A percentile compares a stretch with the other conserved stretches of the same genome.
phyloP scores from a whole-genome alignment of 2,329 filamentous ascomycete species.

The Coccinonectria pachysandricola region DNA sequence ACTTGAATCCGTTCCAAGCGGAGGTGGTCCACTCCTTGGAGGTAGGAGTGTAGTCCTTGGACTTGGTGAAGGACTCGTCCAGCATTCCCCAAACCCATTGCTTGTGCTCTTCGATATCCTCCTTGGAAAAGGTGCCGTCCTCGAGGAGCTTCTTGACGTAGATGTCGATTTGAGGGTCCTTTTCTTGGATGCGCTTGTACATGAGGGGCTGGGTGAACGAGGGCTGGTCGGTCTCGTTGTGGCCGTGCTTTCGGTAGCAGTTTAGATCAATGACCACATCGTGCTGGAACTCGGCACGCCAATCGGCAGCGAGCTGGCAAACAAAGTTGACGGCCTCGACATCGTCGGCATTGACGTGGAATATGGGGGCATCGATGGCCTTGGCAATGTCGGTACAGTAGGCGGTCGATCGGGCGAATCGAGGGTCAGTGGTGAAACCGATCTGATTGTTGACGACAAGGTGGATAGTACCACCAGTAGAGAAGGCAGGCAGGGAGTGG shows the following conservation, averaged over 20 bases:
- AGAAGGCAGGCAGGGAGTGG: conserved; percentile 90
- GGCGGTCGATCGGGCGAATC: conserved; percentile 91
- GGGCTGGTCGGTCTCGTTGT: conserved; percentile 99
- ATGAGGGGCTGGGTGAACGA: conserved; percentile 99
- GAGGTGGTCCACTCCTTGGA: conserved; percentile 98
- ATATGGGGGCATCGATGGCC: conserved; percentile 94
- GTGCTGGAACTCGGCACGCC: conserved; percentile 97
- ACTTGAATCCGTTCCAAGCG: conserved; percentile 99
- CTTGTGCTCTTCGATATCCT: conserved; percentile 97
- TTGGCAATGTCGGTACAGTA: conserved; percentile 99
- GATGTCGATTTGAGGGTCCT: conserved; percentile 76
- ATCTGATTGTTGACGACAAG: conserved; percentile 99
- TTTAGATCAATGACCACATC: conserved; percentile 97
- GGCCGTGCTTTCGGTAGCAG: conserved; percentile 97
- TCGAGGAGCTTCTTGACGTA: conserved; percentile 86
- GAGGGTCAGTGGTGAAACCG: conserved; percentile 96
- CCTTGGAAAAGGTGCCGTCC: conserved; percentile 92
- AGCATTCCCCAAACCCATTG: conserved; percentile 99
- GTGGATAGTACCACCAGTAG: conserved; percentile 94
- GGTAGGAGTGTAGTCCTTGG: conserved; percentile 93
- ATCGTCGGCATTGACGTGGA: conserved; percentile 98
- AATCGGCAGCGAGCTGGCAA: conserved; percentile 92
- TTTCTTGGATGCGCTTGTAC: conserved; percentile 93
- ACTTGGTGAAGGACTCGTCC: conserved; percentile 92
- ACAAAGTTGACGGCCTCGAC: conserved; percentile 98